Base-by-base conservation (phyloP, 345 rosid species). In the Eucalyptus marginata region DNA sequence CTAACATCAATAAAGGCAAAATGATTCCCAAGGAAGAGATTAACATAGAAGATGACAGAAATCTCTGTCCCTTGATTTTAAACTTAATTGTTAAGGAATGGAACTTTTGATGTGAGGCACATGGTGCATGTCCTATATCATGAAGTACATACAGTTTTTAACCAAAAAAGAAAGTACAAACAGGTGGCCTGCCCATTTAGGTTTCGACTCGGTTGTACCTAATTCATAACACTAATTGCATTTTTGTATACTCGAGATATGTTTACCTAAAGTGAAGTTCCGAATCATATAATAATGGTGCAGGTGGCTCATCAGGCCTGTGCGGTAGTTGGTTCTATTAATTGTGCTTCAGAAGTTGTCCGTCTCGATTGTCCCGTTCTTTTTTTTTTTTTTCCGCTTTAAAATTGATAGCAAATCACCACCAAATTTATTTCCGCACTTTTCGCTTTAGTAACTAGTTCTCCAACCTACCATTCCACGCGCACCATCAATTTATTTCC, bases 321-420 rank as follows among this genome's bases (percentile, higher is more conserved):
- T 5, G 2, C 2, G 46, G 15, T 40, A 3, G 29, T 76, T 6
- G 83, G 83, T 18, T 22, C 27, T 76, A 20, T 40, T 9, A 11
- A 10, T 36, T 10, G 46, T 1, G 27, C 83, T 76, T 76, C 47
- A 10, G 47, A 20, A 76, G 83, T 36, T 10, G 47, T 76, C 0
- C 15, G 13, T 76, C 83, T 76, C 8, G 83, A 76, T 40, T 0
- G 47, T 76, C 47, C 47, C 47, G 0, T 36, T 76, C 27, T 20
- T 1, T 16, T 31, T 13, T 12, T n/a, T 8, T 10, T 56, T 56
- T 54, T 54, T 0, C 0, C 27, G 2, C 47, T 76, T 40, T 1
- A 44, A 22, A 76, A 76, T 20, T 76, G 43, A 76, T 10, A 40
- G 83, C 47, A 40, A 76, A 36, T 76, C 29, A 20, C 27, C 27